A percentile compares a stretch with the other conserved stretches of the same genome.
phyloP scores from a whole-genome alignment of 75 land plant species.

The Cryptomeria japonica region DNA sequence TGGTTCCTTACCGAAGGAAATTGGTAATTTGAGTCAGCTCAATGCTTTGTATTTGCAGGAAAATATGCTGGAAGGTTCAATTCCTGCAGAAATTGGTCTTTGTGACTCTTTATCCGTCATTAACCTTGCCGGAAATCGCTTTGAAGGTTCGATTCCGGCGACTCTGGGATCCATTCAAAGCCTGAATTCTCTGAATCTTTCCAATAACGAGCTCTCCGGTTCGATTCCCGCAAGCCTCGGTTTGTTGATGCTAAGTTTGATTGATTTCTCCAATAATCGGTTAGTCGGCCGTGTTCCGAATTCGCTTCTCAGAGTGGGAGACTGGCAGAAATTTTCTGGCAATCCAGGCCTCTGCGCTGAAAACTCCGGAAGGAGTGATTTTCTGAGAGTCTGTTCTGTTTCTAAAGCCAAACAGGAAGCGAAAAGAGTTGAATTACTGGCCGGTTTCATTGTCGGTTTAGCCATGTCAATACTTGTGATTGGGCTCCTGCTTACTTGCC shows the following conservation, averaged over 20 bases:
- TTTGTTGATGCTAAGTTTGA: constrained; percentile 51
- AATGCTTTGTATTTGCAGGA: constrained; percentile 57
- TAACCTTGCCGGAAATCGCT: constrained; percentile 53
- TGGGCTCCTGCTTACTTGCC: constrained; percentile 5
- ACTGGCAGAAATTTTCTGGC: constrained; percentile 48
- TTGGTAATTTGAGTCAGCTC: constrained; percentile 55
- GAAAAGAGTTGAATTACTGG: background rate
- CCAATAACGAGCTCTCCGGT: constrained; percentile 51
- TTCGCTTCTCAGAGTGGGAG: constrained; percentile 46
- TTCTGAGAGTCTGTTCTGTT: background rate
- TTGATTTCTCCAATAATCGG: constrained; percentile 66
- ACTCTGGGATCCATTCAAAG: constrained; percentile 14
- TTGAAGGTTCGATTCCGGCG: constrained; percentile 44
- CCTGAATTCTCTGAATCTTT: constrained; percentile 15
- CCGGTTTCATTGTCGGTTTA: constrained; percentile 18
- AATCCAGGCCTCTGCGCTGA: constrained; percentile 72
- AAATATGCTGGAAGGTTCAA: constrained; percentile 57
- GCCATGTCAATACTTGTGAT: background rate
- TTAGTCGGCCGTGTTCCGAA: constrained; percentile 69
- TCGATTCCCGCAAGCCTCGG: constrained; percentile 40
- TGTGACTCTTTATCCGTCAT: constrained; percentile 49
- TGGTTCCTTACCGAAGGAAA: constrained; percentile 55
- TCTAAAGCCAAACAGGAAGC: background rate
- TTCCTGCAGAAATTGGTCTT: constrained; percentile 56
- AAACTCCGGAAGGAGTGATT: background rate